phyloP scores from a whole-genome alignment of 768 basidiomycete genomes.

The Podaxis pistillaris region DNA sequence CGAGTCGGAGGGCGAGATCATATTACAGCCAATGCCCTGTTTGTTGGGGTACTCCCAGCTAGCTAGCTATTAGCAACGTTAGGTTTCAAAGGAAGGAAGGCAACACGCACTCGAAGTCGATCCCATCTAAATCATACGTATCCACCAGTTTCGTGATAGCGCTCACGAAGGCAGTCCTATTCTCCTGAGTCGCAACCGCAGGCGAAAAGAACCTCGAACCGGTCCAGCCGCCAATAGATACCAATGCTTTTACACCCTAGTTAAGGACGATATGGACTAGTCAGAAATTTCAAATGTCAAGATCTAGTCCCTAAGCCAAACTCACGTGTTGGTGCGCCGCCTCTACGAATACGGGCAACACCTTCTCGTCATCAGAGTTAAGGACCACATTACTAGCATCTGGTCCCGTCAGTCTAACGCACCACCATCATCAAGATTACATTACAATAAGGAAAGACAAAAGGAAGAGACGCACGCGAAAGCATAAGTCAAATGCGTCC shows the following conservation, averaged over 20 bases:
- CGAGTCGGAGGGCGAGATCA: conserved; percentile 53
- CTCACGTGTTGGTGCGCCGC: conserved; percentile 38
- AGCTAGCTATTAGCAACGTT: background rate
- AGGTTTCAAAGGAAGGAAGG: background rate
- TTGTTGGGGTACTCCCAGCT: conserved; percentile 82
- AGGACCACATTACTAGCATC: conserved; percentile 28
- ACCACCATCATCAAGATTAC: background rate
- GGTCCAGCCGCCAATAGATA: conserved; percentile 70
- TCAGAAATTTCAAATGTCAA: no score
- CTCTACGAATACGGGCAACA: conserved; percentile 54
- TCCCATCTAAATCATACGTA: conserved; percentile 52
- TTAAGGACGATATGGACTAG: no score
- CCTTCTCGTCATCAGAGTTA: conserved; percentile 35
- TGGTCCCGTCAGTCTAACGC: conserved; percentile 27
- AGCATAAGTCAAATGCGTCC: conserved; percentile 45
- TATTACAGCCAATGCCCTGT: conserved; percentile 67
- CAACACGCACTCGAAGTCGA: conserved; percentile 47
- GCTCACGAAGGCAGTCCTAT: conserved; percentile 56
- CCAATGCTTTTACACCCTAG: conserved; percentile 53
- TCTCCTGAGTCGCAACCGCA: conserved; percentile 49
- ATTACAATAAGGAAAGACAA: background rate
- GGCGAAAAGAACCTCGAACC: conserved; percentile 61
- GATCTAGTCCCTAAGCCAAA: background rate
- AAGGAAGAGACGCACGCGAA: conserved; percentile 39
- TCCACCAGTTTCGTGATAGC: conserved; percentile 45